Evolutionary conservation across 345 rosid species (phyloP), one percentile per base, ranked within the genome.

Genomic region (Laguncularia racemosa): DNA sequence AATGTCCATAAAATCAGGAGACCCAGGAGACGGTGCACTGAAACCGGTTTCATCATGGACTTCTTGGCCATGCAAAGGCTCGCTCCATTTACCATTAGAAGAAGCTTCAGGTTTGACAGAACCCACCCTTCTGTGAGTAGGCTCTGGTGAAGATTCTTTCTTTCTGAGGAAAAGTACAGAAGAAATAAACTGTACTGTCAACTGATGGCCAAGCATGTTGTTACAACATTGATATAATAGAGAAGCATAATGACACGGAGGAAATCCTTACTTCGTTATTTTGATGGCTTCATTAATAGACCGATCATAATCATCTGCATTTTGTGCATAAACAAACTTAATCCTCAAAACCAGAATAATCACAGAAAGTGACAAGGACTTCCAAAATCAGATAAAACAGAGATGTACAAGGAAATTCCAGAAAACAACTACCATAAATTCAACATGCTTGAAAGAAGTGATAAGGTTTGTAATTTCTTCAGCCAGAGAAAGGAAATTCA

Each of bases 271-370:
- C 97, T 88, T 90, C 58, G 96, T 88, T 78, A 84, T 79, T 73
- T 90, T 88, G 76, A 95, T 88, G 63, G 99, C 99, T 78, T 95
- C 99, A 46, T 80, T 95, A 77, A 95, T 95, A 28, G 99, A 90
- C 66, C 86, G 85, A 63, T 95, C 99, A 75, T 85, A 95, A 77
- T 88, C 99, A 84, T 95, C 99, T 95, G 93, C 88, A 78, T 17
- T n/a, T 61, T 44, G 6, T 21, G 14, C 21, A 46, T 50, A 49
- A 33, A 33, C 53, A 12, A 14, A 50, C 48, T 44, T 19, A 16
- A 55, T 64, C 44, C 43, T 38, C 48, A 40, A 17, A 20, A 17
- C 16, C 20, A 48, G 28, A 12, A 62, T 15, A 20, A 62, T 13
- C 38, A 46, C 18, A 16, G 53, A 17, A 23, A 16, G 53, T 12